A percentile compares a stretch with the other conserved stretches of the same genome.
These are phyloP conservation scores for Hibiscus syriacus DNA, from an alignment of 345 rosid species.

Conservation along the genomic window DNA sequence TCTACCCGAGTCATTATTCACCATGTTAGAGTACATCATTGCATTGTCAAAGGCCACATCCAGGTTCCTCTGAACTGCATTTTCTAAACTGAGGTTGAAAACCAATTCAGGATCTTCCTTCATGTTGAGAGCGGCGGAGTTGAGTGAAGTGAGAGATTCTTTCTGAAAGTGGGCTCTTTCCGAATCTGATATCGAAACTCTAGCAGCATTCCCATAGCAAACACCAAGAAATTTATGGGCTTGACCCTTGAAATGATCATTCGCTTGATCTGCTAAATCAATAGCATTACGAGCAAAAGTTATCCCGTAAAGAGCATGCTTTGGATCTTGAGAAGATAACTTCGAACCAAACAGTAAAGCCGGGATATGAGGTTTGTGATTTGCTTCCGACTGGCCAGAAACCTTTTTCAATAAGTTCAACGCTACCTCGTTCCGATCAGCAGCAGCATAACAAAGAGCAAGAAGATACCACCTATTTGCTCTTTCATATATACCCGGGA, in stretches of 20 bases:
- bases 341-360: slow-evolving; percentile 77
- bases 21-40: slow-evolving; percentile 46
- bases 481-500: slow-evolving; percentile 65
- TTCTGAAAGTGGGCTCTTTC: slow-evolving; percentile 54
- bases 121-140: slow-evolving; percentile 39
- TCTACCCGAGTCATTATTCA: slow-evolving; percentile 43
- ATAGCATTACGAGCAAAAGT: slow-evolving; percentile 45
- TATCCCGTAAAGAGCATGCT: slow-evolving; percentile 56
- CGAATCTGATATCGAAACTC: slow-evolving; percentile 58
- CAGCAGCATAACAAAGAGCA: slow-evolving; percentile 81
- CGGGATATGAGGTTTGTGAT: slow-evolving; percentile 39
- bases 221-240: slow-evolving; percentile 75
- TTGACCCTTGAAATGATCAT: slow-evolving; percentile 48
- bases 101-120: slow-evolving; percentile 50
- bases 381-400: slow-evolving; percentile 66
- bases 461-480: slow-evolving; percentile 88
- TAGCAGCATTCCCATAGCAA: slow-evolving; percentile 78
- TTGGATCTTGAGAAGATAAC: slow-evolving; percentile 61
- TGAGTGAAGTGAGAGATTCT: slow-evolving; percentile 54
- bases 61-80: slow-evolving; percentile 79
- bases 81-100: slow-evolving; percentile 60
- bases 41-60: slow-evolving; percentile 63
- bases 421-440: slow-evolving; percentile 60
- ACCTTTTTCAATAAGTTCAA: slow-evolving; percentile 65
- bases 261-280: slow-evolving; percentile 24